phyloP scores from a whole-genome alignment of 2,329 filamentous ascomycete genomes.

The Teratosphaeria zuluensis region DNA sequence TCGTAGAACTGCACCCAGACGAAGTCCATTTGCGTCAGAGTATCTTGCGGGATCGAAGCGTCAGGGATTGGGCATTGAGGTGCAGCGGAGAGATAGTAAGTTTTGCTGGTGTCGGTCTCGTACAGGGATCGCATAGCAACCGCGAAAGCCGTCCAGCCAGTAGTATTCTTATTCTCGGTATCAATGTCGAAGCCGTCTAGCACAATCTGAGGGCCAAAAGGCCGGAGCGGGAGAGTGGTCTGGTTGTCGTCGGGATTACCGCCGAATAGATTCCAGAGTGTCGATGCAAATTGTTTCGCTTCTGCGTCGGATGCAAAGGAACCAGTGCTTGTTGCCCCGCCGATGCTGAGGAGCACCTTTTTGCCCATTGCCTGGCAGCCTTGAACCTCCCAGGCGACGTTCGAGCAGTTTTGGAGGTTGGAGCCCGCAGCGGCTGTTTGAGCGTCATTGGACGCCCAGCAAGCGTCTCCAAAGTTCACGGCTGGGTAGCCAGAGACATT shows the following conservation, averaged over 20 bases:
- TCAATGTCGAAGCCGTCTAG: slow-evolving; percentile 32
- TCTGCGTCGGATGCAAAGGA: slow-evolving; percentile 19
- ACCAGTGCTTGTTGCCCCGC: slow-evolving; percentile 20
- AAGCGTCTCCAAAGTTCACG: slow-evolving; percentile 27
- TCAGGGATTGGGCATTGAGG: slow-evolving; percentile 31
- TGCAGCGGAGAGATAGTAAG: slow-evolving; percentile 29
- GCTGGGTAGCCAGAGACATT: slow-evolving; percentile 25
- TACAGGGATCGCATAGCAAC: slow-evolving; percentile 17
- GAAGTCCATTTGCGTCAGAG: slow-evolving; percentile 26
- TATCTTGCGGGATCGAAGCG: slow-evolving; percentile 21
- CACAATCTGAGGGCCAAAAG: slow-evolving; percentile 19
- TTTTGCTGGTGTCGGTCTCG: slow-evolving; percentile 15
- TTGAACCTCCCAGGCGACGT: background rate
- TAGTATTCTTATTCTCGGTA: slow-evolving; percentile 24
- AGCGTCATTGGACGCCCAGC: slow-evolving; percentile 23
- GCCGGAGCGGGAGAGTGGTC: slow-evolving; percentile 12
- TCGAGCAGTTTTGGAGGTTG: background rate
- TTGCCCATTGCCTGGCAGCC: slow-evolving; percentile 27
- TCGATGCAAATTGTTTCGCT: slow-evolving; percentile 22
- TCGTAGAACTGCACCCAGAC: slow-evolving; percentile 36
- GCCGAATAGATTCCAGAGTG: slow-evolving; percentile 30
- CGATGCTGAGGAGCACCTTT: slow-evolving; percentile 32
- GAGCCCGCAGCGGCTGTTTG: slow-evolving; percentile 16
- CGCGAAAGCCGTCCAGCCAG: slow-evolving; percentile 21
- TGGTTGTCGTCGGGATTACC: slow-evolving; percentile 12